Evolutionary conservation across 495 filamentous ascomycete genomes (phyloP).

Genomic region (Tuber borchii): DNA sequence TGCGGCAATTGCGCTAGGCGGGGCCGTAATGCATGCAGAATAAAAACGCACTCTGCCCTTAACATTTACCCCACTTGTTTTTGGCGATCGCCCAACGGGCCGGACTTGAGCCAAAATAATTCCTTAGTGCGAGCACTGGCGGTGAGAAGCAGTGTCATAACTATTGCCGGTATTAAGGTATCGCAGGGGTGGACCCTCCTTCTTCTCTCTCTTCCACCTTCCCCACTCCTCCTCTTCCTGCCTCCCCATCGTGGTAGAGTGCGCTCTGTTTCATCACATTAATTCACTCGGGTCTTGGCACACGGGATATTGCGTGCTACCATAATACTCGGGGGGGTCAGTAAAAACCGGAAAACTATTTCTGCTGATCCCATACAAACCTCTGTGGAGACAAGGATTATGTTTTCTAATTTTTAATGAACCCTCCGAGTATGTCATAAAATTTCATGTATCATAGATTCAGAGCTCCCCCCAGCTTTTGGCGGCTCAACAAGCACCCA

Average conservation of each 20-base stretch:
- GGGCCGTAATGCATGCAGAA: neutral
- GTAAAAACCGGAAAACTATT: too few relatives aligned
- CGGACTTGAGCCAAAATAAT: neutral
- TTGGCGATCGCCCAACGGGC: neutral
- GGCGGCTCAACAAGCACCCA: constrained; percentile 3
- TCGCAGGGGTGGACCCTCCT: neutral
- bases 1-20: neutral
- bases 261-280: neutral
- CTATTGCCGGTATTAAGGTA: neutral
- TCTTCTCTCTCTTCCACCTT: neutral
- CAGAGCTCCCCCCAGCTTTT: neutral
- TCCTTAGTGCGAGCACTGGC: neutral
- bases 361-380: too few relatives aligned
- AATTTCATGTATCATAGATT: too few relatives aligned
- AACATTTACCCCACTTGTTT: neutral
- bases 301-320: neutral
- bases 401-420: too few relatives aligned
- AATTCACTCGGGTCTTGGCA: neutral
- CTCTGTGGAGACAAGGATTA: too few relatives aligned
- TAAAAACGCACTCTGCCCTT: neutral
- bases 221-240: neutral
- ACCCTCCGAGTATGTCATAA: too few relatives aligned
- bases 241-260: neutral
- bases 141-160: neutral
- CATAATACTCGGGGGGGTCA: too few relatives aligned